Percentiles rank a stretch among this genome's conserved stretches.
These are phyloP conservation scores for Phytophthora fragariaefolia DNA, from an alignment of 352 stramenopile species.

Conservation along the genomic window DNA sequence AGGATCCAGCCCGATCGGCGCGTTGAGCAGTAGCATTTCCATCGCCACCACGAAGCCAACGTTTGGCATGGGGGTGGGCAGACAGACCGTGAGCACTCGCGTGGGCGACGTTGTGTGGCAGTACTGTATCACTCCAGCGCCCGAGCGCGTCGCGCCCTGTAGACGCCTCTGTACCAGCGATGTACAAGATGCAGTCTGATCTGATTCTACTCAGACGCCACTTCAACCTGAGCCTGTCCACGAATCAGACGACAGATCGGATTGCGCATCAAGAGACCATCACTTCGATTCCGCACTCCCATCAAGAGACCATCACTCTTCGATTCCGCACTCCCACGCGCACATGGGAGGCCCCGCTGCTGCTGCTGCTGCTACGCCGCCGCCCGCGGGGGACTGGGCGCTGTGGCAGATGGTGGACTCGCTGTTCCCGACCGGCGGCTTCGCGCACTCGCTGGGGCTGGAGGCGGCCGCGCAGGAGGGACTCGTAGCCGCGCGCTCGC, in stretches of 20 bases:
- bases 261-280: background rate
- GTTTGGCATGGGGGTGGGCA: constrained; percentile 17
- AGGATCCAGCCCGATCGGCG: constrained; percentile 21
- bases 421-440: constrained; percentile 82
- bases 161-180: constrained; percentile 12
- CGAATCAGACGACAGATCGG: background rate
- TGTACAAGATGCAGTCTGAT: no score
- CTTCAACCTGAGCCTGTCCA: no score
- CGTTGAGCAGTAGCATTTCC: constrained; percentile 20
- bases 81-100: constrained; percentile 19
- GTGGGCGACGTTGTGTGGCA: constrained; percentile 12
- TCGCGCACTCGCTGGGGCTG: constrained; percentile 82
- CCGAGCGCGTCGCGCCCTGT: constrained; percentile 8
- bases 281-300: background rate
- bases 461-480: constrained; percentile 80
- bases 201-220: background rate
- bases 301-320: background rate
- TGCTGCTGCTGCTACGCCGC: background rate
- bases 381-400: constrained; percentile 45
- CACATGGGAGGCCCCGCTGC: background rate
- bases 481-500: constrained; percentile 50
- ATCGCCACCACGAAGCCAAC: constrained; percentile 16
- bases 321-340: background rate
- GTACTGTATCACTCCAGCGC: constrained; percentile 26
- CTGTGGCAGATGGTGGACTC: constrained; percentile 88